Base-by-base conservation (phyloP, 192 early-diverging fungal genomes). In the Mortierella alpina region DNA sequence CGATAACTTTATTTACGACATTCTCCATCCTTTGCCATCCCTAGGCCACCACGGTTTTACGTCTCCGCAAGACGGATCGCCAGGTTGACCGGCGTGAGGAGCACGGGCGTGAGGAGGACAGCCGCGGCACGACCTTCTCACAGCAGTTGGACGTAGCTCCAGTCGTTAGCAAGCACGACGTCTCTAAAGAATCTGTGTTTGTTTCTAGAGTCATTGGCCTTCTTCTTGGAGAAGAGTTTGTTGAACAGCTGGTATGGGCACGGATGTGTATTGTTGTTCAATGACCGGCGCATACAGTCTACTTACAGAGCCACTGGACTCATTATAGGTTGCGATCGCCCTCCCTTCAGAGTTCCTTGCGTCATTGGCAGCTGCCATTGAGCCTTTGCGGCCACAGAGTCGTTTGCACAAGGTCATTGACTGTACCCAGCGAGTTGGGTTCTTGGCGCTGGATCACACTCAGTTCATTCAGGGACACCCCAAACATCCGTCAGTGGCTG, bases 381-480 rank as follows among this genome's bases (percentile, higher is more conserved):
- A 64, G 15, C 63, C 51, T 4, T 40, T 58, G 6, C 87, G 91
- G 2, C 88, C 91, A 42, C 70, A 63, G 7, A 51, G 69, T 40
- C 80, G 91, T 40, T 44, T 56, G 6, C 67, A 88, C 58, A 82
- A 73, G 51, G 71, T 61, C 40, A 86, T 90, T 40, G 89, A 92
- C 59, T 7, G 44, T 18, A 41, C 51, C 0, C 90, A 90, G 56
- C 50, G 45, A 2, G 59, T 82, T 12, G 89, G 74, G 2, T 69
- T 88, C 2, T 57, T 92, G 45, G 82, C 78, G 44, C 70, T 74
- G 17, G 88, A 90, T 66, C 80, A 89, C 67, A 84, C 86, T 0
- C 39, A 53, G 18, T 73, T 83, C 39, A 58, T 66, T 18, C 14
- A 45, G 51, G 22, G 49, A 17, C 77, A 73, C 17, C 46, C 73